Conservation (phyloP, 306 rosid species). For the Cercis canadensis region DNA sequence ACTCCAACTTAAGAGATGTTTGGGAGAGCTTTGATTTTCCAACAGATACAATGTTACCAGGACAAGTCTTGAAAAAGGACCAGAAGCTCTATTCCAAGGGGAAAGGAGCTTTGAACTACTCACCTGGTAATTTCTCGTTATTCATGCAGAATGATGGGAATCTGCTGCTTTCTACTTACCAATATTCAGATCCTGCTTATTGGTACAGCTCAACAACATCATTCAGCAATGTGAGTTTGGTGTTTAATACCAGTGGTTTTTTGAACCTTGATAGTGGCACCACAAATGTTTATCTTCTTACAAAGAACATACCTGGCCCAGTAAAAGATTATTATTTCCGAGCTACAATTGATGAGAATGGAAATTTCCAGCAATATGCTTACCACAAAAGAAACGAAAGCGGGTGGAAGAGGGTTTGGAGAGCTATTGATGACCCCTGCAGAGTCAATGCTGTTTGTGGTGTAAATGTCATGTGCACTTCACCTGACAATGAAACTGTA, state of each 20-base stretch:
- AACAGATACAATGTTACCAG: slow-evolving; percentile 37
- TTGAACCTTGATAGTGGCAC: slow-evolving; percentile 11
- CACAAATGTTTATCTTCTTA: not conserved
- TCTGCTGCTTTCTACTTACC: slow-evolving; percentile 31
- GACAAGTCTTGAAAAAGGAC: not conserved
- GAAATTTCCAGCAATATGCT: slow-evolving; percentile 40
- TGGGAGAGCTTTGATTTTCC: slow-evolving; percentile 38
- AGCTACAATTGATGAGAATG: slow-evolving; percentile 37
- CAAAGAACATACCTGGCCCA: slow-evolving; percentile 22
- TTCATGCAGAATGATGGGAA: slow-evolving; percentile 34
- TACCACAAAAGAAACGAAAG: slow-evolving; percentile 40
- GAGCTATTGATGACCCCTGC: slow-evolving; percentile 36
- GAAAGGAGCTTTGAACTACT: slow-evolving; percentile 40
- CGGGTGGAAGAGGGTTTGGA: slow-evolving; percentile 45
- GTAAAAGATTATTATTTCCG: slow-evolving; percentile 40
- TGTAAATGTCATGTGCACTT: slow-evolving; percentile 37
- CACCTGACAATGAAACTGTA: slow-evolving; percentile 38
- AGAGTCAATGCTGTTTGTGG: slow-evolving; percentile 38
- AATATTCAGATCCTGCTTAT: slow-evolving; percentile 35
- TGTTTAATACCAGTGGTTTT: slow-evolving; percentile 20
- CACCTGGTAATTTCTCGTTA: slow-evolving; percentile 28
- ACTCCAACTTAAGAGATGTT: not conserved
- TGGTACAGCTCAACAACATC: slow-evolving; percentile 1
- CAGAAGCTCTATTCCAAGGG: slow-evolving; percentile 29
- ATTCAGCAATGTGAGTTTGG: not conserved